Conservation (phyloP, 2,329 filamentous ascomycete species). For the Calonectria pseudoreteaudii region DNA sequence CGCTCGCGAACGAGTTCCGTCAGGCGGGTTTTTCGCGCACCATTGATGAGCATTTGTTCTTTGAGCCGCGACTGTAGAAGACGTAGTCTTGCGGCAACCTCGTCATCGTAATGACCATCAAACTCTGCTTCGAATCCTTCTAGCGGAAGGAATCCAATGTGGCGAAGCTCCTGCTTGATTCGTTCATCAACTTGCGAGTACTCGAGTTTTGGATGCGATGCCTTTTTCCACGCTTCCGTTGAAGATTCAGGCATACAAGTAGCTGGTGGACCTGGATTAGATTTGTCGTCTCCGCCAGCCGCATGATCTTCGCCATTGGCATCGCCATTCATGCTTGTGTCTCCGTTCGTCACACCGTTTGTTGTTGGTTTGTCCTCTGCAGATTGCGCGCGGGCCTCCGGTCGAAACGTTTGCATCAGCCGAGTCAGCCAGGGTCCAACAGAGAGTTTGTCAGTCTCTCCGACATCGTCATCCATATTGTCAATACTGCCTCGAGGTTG, state of each 20-base stretch:
- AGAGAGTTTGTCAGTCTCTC: slow-evolving; percentile 89
- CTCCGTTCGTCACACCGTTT: slow-evolving; percentile 66
- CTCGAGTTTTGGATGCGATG: slow-evolving; percentile 80
- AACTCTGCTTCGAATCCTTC: slow-evolving; percentile 79
- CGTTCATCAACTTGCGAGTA: slow-evolving; percentile 91
- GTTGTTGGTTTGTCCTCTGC: slow-evolving; percentile 68
- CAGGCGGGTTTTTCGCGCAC: slow-evolving; percentile 87
- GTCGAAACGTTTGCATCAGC: slow-evolving; percentile 82
- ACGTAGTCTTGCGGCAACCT: slow-evolving; percentile 89
- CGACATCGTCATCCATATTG: slow-evolving; percentile 85
- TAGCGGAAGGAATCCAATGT: slow-evolving; percentile 86
- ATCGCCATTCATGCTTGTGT: slow-evolving; percentile 66
- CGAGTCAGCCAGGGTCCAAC: slow-evolving; percentile 88
- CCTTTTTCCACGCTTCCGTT: slow-evolving; percentile 82
- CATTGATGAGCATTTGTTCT: slow-evolving; percentile 87
- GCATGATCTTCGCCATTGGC: slow-evolving; percentile 50
- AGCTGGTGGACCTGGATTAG: slow-evolving; percentile 70
- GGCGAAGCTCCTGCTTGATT: slow-evolving; percentile 88
- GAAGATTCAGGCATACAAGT: slow-evolving; percentile 83
- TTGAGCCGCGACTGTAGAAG: slow-evolving; percentile 86
- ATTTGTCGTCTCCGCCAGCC: slow-evolving; percentile 52
- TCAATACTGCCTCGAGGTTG: slow-evolving; percentile 88
- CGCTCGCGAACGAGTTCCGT: slow-evolving; percentile 90
- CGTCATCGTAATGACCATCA: slow-evolving; percentile 91
- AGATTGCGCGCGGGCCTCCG: slow-evolving; percentile 71